A percentile compares a stretch with the other conserved stretches of the same genome.
Evolutionary conservation across 371 early-diverging fungal genomes (phyloP).

Genomic region (Mortierella sp.): DNA sequence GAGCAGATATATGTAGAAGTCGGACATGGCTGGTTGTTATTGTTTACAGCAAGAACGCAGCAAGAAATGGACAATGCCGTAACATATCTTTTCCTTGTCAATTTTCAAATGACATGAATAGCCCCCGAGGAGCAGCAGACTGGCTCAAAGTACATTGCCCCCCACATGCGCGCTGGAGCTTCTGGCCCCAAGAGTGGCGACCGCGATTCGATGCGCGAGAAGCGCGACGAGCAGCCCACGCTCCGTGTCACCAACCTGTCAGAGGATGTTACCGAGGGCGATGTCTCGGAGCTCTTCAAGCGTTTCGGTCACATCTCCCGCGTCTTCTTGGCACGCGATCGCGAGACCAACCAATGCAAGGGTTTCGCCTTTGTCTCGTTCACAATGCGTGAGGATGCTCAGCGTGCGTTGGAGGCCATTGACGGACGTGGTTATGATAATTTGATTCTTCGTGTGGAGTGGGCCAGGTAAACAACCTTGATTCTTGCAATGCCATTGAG

Average conservation of each 20-base stretch:
- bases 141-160: conserved; percentile 84
- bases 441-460: conserved; percentile 93
- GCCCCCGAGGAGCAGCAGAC: conserved; percentile 58
- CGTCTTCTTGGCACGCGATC: conserved; percentile 90
- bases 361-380: conserved; percentile 98
- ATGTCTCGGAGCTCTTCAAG: conserved; percentile 90
- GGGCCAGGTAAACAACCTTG: conserved; percentile 70
- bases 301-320: conserved; percentile 87
- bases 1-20: conserved; percentile 14
- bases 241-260: conserved; percentile 97
- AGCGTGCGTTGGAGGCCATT: conserved; percentile 86
- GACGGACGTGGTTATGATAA: conserved; percentile 96
- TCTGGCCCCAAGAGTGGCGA: conserved; percentile 49
- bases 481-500: neutral
- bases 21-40: no score
- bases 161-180: conserved; percentile 80
- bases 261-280: conserved; percentile 91
- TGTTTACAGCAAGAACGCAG: neutral
- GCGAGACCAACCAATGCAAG: conserved; percentile 88
- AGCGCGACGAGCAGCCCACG: conserved; percentile 88
- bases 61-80: neutral
- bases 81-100: neutral
- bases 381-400: conserved; percentile 84
- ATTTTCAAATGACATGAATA: conserved; percentile 61
- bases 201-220: conserved; percentile 64